These are phyloP conservation scores for Parvularia atlantis DNA, from an alignment of 78 protist genomes.

Conservation along the genomic window DNA sequence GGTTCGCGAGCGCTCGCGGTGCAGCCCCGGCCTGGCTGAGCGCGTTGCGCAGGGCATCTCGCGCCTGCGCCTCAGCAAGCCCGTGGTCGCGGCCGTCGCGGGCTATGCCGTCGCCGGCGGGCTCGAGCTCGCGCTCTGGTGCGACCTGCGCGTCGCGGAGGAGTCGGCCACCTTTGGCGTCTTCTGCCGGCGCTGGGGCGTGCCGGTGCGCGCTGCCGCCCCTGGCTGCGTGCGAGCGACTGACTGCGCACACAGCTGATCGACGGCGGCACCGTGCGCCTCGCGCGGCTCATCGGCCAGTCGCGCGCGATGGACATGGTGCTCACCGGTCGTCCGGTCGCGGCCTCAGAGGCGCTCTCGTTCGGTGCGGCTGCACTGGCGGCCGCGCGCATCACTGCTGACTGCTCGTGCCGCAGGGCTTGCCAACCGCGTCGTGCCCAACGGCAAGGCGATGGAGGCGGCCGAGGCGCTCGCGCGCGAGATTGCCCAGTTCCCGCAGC, in stretches of 20 bases:
- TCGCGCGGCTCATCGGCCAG: conserved; percentile 59
- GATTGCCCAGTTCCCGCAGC: not conserved
- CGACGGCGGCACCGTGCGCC: conserved; percentile 72
- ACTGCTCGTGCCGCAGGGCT: not conserved
- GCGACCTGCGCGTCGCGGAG: conserved; percentile 40
- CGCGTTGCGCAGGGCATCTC: conserved; percentile 66
- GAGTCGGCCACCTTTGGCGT: conserved; percentile 39
- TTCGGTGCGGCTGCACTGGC: conserved; percentile 15
- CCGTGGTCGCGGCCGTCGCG: conserved; percentile 39
- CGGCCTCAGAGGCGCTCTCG: conserved; percentile 39
- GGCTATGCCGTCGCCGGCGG: conserved; percentile 77
- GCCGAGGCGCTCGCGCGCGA: not conserved
- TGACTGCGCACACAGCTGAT: too few species aligned
- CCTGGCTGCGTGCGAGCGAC: too few species aligned
- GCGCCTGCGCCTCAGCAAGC: conserved; percentile 44
- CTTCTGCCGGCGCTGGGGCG: conserved; percentile 65
- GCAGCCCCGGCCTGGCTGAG: too few species aligned
- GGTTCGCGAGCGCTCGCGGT: not conserved
- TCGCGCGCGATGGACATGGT: conserved; percentile 59
- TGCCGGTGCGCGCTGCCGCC: too few species aligned
- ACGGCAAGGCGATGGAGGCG: not conserved
- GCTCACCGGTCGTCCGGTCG: conserved; percentile 53
- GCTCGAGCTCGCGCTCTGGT: conserved; percentile 65
- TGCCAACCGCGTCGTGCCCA: not conserved
- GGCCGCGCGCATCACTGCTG: not conserved